Evolutionary conservation across 2,329 filamentous ascomycete genomes (phyloP).

Genomic region (Emydomyces testavorans): DNA sequence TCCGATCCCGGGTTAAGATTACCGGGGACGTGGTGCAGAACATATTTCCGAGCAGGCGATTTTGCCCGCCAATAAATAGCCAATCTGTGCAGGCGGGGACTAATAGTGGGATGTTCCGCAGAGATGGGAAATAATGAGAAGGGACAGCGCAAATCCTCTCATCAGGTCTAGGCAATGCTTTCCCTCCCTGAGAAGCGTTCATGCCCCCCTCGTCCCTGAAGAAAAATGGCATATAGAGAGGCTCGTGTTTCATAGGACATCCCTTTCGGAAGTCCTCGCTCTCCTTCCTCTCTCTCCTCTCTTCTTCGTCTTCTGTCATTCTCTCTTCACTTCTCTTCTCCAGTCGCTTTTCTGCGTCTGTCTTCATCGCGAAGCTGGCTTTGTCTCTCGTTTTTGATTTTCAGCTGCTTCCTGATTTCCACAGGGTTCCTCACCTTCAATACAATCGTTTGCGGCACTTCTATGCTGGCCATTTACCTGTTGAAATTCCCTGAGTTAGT

Average conservation of each 20-base stretch:
- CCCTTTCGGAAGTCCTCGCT: slow-evolving; percentile 1
- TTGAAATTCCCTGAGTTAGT: not conserved
- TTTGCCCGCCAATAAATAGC: no score
- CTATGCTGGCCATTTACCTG: not conserved
- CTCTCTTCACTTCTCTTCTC: slow-evolving; percentile 1
- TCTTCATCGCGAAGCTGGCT: slow-evolving; percentile 9
- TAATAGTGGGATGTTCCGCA: not conserved
- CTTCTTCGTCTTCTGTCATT: not conserved
- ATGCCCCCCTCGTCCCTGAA: not conserved
- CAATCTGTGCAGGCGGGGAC: no score
- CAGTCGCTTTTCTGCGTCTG: slow-evolving; percentile 6
- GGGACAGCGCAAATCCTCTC: not conserved
- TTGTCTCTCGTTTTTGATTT: slow-evolving; percentile 8
- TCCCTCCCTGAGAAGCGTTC: not conserved
- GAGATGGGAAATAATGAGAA: not conserved
- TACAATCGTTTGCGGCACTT: not conserved
- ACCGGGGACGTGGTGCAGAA: no score
- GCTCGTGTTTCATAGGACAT: not conserved
- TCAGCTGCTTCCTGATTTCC: not conserved
- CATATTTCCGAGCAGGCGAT: no score
- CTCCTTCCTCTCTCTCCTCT: slow-evolving; percentile 3
- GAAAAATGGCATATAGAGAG: not conserved
- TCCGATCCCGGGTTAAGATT: no score
- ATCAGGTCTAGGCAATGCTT: not conserved
- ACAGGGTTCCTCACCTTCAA: slow-evolving; percentile 8